A percentile compares a stretch with the other conserved stretches of the same genome.
phyloP scores from a whole-genome alignment of 169 alveolate species.

The Theileria equi region DNA sequence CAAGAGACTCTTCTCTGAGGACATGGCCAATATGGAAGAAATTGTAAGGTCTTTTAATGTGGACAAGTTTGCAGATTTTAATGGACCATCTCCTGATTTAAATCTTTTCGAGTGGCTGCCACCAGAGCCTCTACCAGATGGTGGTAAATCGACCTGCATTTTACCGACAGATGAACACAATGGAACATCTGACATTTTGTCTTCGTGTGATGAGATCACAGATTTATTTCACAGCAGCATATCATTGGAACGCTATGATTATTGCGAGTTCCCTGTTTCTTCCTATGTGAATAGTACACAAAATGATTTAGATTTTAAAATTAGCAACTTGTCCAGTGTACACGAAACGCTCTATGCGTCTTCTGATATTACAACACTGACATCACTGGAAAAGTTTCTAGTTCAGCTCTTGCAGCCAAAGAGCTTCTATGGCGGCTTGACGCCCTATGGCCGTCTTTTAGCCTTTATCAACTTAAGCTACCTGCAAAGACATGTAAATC shows the following conservation, averaged over 20 bases:
- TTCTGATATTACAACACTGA: conserved; percentile 43
- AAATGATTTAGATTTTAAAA: conserved; percentile 11
- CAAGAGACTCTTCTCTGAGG: conserved; percentile 7
- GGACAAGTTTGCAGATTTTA: not conserved
- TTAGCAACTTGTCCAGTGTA: conserved; percentile 14
- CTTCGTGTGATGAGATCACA: too few species aligned
- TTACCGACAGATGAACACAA: not conserved
- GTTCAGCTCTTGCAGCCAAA: conserved; percentile 36
- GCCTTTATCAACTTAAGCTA: conserved; percentile 48
- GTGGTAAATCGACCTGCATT: not conserved
- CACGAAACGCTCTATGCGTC: conserved; percentile 54
- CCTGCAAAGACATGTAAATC: conserved; percentile 44
- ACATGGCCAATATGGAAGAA: not conserved
- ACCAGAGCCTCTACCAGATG: conserved; percentile 7
- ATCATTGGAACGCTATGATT: conserved; percentile 7
- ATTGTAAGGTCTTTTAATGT: not conserved
- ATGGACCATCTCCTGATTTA: not conserved
- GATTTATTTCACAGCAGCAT: too few species aligned
- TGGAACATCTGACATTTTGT: conserved; percentile 4
- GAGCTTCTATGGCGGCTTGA: conserved; percentile 34
- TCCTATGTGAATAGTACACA: not conserved
- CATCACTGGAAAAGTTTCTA: conserved; percentile 51
- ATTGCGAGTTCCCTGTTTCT: conserved; percentile 3
- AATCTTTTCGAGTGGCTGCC: conserved; percentile 28
- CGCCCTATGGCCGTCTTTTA: conserved; percentile 46